phyloP scores from a whole-genome alignment of 2,329 filamentous ascomycete genomes.

The Xylariaceae sp. region DNA sequence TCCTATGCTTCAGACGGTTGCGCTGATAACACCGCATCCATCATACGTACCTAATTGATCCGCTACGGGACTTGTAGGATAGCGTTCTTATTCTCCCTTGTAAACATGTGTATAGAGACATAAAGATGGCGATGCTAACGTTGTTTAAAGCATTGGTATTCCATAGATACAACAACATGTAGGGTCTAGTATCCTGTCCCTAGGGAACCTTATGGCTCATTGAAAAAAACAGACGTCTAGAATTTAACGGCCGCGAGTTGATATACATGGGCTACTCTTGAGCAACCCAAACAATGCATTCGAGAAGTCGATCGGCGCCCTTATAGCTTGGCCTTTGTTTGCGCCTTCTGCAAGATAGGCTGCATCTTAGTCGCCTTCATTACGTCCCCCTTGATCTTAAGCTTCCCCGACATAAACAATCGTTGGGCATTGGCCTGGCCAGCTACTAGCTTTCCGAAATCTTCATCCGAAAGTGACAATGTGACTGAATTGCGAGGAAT shows the following conservation, averaged over 20 bases:
- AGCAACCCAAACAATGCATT: not conserved
- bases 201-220: no score
- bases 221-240: no score
- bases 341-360: constrained; percentile 86
- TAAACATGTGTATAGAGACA: no score
- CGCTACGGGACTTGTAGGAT: no score
- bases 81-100: no score
- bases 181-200: no score
- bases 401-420: constrained; percentile 96
- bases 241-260: not conserved
- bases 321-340: constrained; percentile 82
- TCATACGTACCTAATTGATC: no score
- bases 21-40: no score
- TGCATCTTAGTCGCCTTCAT: constrained; percentile 99
- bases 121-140: no score
- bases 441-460: constrained; percentile 80
- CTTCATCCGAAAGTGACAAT: constrained; percentile 79
- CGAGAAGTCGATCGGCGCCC: constrained; percentile 7
- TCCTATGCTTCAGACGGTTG: no score
- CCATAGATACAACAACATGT: no score
- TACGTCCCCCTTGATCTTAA: constrained; percentile 97
- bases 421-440: constrained; percentile 94
- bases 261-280: not conserved
- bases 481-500: constrained; percentile 62
- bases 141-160: no score